Conservation (phyloP, 768 basidiomycete genomes). For the Lactarius pseudohatsudake region DNA sequence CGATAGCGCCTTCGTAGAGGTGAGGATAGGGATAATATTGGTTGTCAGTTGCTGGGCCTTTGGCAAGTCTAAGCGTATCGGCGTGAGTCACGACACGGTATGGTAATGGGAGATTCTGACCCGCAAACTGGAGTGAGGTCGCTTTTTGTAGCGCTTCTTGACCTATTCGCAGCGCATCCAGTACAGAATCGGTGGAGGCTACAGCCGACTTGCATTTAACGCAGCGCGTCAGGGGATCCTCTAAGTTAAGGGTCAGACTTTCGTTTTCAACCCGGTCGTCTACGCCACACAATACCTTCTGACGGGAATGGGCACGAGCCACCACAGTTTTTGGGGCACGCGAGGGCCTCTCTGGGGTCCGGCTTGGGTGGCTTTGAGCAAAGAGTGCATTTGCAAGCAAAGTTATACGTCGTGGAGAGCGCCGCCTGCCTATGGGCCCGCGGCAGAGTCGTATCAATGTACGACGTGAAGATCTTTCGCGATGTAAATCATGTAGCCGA, state of each 20-base stretch:
- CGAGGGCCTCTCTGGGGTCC: slow-evolving; percentile 69
- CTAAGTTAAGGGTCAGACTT: slow-evolving; percentile 36
- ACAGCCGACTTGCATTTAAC: slow-evolving; percentile 52
- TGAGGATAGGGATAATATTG: slow-evolving; percentile 64
- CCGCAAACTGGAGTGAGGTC: slow-evolving; percentile 54
- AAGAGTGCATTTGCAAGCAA: slow-evolving; percentile 65
- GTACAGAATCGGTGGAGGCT: slow-evolving; percentile 49
- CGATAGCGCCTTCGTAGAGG: slow-evolving; percentile 56
- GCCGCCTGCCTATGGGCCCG: slow-evolving; percentile 49
- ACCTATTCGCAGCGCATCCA: slow-evolving; percentile 66
- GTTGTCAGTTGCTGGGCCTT: slow-evolving; percentile 60
- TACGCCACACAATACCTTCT: slow-evolving; percentile 46
- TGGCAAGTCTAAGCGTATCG: slow-evolving; percentile 12
- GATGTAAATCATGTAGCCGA: neutral
- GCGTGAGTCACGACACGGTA: slow-evolving; percentile 7
- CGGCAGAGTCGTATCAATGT: slow-evolving; percentile 83
- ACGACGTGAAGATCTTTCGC: slow-evolving; percentile 71
- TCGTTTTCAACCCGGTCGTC: neutral
- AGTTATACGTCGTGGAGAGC: slow-evolving; percentile 74
- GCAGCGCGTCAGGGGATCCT: slow-evolving; percentile 51
- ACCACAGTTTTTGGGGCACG: slow-evolving; percentile 69
- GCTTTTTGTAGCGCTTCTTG: slow-evolving; percentile 78
- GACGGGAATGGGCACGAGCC: slow-evolving; percentile 59
- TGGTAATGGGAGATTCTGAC: slow-evolving; percentile 38
- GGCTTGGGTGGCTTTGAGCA: slow-evolving; percentile 44